Evolutionary conservation across 2,329 filamentous ascomycete genomes (phyloP).

Genomic region (Fonsecaea multimorphosa): DNA sequence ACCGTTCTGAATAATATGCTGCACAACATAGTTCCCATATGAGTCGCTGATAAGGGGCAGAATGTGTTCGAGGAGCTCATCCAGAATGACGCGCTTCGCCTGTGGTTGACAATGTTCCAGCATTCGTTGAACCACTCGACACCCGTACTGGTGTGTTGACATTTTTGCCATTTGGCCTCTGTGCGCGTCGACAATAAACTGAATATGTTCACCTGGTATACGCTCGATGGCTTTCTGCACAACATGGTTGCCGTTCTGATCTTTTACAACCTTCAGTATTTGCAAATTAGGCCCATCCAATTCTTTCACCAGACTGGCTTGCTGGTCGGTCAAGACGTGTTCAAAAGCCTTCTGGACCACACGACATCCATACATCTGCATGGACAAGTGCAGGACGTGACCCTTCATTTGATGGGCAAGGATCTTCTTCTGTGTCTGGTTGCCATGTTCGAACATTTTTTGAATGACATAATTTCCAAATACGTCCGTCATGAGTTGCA

Average conservation of each 20-base stretch:
- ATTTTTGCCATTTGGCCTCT: slow-evolving; percentile 74
- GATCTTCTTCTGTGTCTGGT: slow-evolving; percentile 87
- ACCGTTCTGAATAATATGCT: slow-evolving; percentile 85
- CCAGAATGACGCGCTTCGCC: slow-evolving; percentile 74
- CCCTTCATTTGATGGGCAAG: slow-evolving; percentile 87
- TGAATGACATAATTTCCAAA: slow-evolving; percentile 99
- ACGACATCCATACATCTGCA: slow-evolving; percentile 90
- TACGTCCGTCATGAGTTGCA: slow-evolving; percentile 92
- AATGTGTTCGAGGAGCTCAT: slow-evolving; percentile 77
- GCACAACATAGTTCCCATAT: slow-evolving; percentile 95
- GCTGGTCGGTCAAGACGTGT: slow-evolving; percentile 89
- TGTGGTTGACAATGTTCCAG: slow-evolving; percentile 78
- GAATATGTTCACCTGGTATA: slow-evolving; percentile 76
- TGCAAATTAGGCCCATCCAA: slow-evolving; percentile 82
- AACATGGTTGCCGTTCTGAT: slow-evolving; percentile 95
- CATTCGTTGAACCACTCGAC: slow-evolving; percentile 90
- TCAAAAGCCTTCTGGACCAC: slow-evolving; percentile 97
- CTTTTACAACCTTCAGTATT: slow-evolving; percentile 77
- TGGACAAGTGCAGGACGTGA: slow-evolving; percentile 77
- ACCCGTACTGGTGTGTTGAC: slow-evolving; percentile 82
- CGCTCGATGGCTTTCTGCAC: slow-evolving; percentile 91
- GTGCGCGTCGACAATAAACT: slow-evolving; percentile 84
- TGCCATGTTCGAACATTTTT: slow-evolving; percentile 96
- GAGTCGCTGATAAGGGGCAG: slow-evolving; percentile 78
- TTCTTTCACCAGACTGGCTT: slow-evolving; percentile 81